Percentiles rank a stretch among this genome's conserved stretches.
These are phyloP conservation scores for Dalechampia spathulata DNA, from an alignment of 441 rosid genomes.

Conservation along the genomic window DNA sequence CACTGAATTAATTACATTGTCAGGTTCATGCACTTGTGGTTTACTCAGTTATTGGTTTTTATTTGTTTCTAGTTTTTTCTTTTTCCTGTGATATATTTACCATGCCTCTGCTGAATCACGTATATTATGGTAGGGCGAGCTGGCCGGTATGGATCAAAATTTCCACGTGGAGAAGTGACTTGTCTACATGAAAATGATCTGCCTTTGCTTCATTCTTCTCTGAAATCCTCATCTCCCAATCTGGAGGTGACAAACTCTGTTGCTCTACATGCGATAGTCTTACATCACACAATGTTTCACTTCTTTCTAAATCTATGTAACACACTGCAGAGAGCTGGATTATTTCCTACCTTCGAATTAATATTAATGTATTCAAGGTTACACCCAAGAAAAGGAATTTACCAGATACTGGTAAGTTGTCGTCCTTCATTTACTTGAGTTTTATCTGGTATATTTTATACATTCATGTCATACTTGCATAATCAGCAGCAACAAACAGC, in stretches of 20 bases:
- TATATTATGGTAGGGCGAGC: slow-evolving; percentile 59
- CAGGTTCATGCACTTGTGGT: background rate
- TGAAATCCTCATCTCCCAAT: slow-evolving; percentile 60
- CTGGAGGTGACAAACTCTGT: slow-evolving; percentile 44
- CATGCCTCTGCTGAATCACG: slow-evolving; percentile 1
- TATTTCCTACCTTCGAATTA: slow-evolving; percentile 79
- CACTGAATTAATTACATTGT: background rate
- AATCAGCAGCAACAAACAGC: background rate
- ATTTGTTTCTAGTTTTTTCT: background rate
- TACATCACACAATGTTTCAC: slow-evolving; percentile 4
- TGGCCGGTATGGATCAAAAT: slow-evolving; percentile 86
- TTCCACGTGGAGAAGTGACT: slow-evolving; percentile 85
- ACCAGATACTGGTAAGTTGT: slow-evolving; percentile 56
- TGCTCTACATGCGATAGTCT: slow-evolving; percentile 1
- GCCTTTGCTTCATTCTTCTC: slow-evolving; percentile 67
- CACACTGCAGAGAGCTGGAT: slow-evolving; percentile 66
- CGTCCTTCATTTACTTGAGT: background rate
- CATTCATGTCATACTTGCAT: background rate
- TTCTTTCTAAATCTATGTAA: slow-evolving; percentile 22
- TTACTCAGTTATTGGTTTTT: background rate
- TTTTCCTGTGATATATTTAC: background rate
- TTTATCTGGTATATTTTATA: background rate
- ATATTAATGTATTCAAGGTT: slow-evolving; percentile 63
- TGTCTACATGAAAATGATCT: slow-evolving; percentile 61
- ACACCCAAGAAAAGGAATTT: slow-evolving; percentile 50